Percentiles rank a stretch among this genome's conserved stretches.
phyloP scores from a whole-genome alignment of 2,329 filamentous ascomycete genomes.

The Aspergillus costaricaensis region DNA sequence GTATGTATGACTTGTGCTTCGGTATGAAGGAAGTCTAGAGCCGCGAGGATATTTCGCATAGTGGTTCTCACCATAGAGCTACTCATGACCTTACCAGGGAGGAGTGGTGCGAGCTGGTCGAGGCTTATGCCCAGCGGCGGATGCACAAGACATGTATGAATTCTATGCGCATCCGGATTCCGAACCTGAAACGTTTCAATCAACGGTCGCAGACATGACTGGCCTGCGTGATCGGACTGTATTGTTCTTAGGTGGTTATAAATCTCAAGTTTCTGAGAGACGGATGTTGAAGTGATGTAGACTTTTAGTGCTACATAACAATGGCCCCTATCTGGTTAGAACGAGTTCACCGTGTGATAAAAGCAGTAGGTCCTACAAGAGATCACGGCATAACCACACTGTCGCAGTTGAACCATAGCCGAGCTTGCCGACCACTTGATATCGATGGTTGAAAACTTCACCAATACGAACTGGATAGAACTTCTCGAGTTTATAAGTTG shows the following conservation, averaged over 20 bases:
- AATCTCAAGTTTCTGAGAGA: conserved; percentile 25
- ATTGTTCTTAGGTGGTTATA: conserved; percentile 30
- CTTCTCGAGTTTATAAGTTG: conserved; percentile 9
- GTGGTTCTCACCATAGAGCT: conserved; percentile 25
- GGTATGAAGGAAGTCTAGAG: conserved; percentile 34
- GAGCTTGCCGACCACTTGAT: conserved; percentile 18
- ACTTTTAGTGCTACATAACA: conserved; percentile 20
- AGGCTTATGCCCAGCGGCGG: conserved; percentile 30
- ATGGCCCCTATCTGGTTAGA: conserved; percentile 9
- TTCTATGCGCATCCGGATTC: conserved; percentile 19
- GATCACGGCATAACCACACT: conserved; percentile 13
- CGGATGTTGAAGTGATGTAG: conserved; percentile 14
- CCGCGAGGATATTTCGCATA: conserved; percentile 25
- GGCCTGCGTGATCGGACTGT: conserved; percentile 27
- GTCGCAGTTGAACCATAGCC: conserved; percentile 19
- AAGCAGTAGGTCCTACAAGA: conserved; percentile 3
- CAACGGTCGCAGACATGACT: conserved; percentile 27
- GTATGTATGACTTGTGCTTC: conserved; percentile 30
- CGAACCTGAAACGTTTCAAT: conserved; percentile 32
- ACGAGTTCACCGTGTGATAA: no score
- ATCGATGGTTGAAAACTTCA: conserved; percentile 16
- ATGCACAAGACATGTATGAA: conserved; percentile 33
- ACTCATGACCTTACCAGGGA: conserved; percentile 22
- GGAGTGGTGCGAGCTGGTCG: conserved; percentile 19
- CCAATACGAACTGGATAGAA: conserved; percentile 16